phyloP scores from a whole-genome alignment of 495 filamentous ascomycete species.

The Penicillium pancosmium region DNA sequence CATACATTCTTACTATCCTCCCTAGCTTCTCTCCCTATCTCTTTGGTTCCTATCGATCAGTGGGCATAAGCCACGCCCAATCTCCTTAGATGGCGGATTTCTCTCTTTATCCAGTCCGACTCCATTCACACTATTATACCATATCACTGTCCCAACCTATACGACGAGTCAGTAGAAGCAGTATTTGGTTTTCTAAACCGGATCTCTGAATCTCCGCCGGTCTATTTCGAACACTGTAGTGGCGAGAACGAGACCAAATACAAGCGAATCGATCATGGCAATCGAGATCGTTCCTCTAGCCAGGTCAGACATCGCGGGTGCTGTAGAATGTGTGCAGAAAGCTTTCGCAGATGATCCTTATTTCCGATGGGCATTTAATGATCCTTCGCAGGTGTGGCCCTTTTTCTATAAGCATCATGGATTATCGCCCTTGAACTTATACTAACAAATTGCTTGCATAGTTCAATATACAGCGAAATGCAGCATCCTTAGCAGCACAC shows the following conservation, averaged over 20 bases:
- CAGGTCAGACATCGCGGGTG: slow-evolving; percentile 61
- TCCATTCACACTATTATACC: slow-evolving; percentile 41
- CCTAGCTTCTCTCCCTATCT: slow-evolving; percentile 3
- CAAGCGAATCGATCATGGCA: slow-evolving; percentile 42
- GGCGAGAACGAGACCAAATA: slow-evolving; percentile 15
- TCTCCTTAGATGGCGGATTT: slow-evolving; percentile 43
- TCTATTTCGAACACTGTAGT: slow-evolving; percentile 24
- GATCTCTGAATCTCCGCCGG: slow-evolving; percentile 20
- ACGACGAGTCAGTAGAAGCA: slow-evolving; percentile 40
- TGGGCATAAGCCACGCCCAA: slow-evolving; percentile 25
- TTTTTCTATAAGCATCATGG: background rate
- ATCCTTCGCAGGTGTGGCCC: slow-evolving; percentile 51
- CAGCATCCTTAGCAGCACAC: slow-evolving; percentile 62
- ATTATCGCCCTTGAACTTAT: background rate
- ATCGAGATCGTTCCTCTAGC: slow-evolving; percentile 58
- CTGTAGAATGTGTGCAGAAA: slow-evolving; percentile 58
- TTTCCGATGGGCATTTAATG: slow-evolving; percentile 61
- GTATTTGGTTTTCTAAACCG: slow-evolving; percentile 25
- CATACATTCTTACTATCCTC: slow-evolving; percentile 1
- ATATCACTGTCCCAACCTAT: slow-evolving; percentile 43
- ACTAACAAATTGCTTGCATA: slow-evolving; percentile 22
- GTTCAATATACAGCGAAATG: slow-evolving; percentile 60
- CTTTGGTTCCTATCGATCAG: slow-evolving; percentile 7
- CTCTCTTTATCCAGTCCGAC: slow-evolving; percentile 37
- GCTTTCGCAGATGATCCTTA: slow-evolving; percentile 70